Base-by-base conservation (phyloP, 352 stramenopile genomes). In the Phytopythium cucurbitacearum region DNA sequence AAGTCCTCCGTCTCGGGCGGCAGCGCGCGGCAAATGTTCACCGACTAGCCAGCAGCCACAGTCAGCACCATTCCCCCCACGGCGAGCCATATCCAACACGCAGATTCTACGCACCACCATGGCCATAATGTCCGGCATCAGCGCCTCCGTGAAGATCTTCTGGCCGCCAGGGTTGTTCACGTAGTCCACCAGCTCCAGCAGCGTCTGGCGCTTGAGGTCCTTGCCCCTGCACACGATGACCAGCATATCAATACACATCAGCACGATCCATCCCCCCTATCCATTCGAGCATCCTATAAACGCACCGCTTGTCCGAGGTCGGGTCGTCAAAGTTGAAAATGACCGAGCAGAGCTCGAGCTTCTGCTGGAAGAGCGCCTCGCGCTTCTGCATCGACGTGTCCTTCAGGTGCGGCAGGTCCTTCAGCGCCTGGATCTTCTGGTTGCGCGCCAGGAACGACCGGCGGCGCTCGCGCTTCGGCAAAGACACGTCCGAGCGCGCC, bases 141-240 rank as follows among this genome's bases (percentile, higher is more conserved):
- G 78, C 33, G 88, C 88, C 66, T 98, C 95, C 10, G 95, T 98
- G 59, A 99, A 99, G 59, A 98, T 99, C 75, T 98, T 95, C 62
- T 98, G 87, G 10, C 93, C 91, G 46, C 76, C 78, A 11, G 95
- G 92, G 48, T 97, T 98, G 68, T 99, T 99, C 16, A 99, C 96
- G 66, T 98, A 99, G 75, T 99, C 97, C 32, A 99, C 96, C 5
- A 99, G 84, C 70, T 99, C 97, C 38, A 99, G 78, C 13, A 99
- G 76, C 39, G 97, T 99, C 65, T 99, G 96, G 35, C 97, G 91
- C 79, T 99, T 99, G 58, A 99, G 85, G 62, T 99, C 97, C 67
- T 92, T 92, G 45, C 84, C 83, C 53, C 82, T 93, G 51, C 40
- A 59, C 39, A 28, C 16, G 34, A 57, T 47, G 15, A 51, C 8